Evolutionary conservation across 1,139 yeast species (phyloP).

Genomic region (Candida sp.): DNA sequence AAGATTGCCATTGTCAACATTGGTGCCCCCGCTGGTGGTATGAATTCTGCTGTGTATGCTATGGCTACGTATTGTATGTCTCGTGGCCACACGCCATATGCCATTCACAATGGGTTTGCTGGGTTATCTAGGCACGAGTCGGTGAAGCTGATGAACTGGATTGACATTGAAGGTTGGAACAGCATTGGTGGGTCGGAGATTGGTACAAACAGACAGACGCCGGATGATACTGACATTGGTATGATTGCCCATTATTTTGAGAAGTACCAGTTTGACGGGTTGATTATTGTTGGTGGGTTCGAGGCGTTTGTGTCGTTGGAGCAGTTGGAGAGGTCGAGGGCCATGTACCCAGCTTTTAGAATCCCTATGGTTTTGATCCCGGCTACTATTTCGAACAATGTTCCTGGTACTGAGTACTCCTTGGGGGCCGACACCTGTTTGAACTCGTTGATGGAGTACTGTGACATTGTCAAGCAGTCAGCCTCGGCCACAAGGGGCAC

Average conservation of each 20-base stretch:
- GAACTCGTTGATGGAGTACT: conserved; percentile 73
- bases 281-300: conserved; percentile 78
- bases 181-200: conserved; percentile 81
- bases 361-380: conserved; percentile 83
- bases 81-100: conserved; percentile 74
- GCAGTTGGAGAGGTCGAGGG: conserved; percentile 66
- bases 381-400: conserved; percentile 84
- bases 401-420: conserved; percentile 85
- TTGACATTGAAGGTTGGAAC: conserved; percentile 76
- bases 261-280: conserved; percentile 73
- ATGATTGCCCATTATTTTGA: conserved; percentile 79
- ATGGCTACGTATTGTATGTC: conserved; percentile 78
- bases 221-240: conserved; percentile 69
- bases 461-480: conserved; percentile 79
- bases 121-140: conserved; percentile 81
- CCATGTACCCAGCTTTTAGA: conserved; percentile 70
- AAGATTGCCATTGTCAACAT: conserved; percentile 76
- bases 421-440: conserved; percentile 82
- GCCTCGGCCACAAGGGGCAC: conserved; percentile 82
- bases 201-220: conserved; percentile 79
- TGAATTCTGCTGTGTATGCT: conserved; percentile 79
- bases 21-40: conserved; percentile 87
- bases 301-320: conserved; percentile 77
- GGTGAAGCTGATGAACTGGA: conserved; percentile 64
- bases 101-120: conserved; percentile 76